Evolutionary conservation across 257 asterid species (phyloP).

Genomic region (Nicotiana obtusifolia): DNA sequence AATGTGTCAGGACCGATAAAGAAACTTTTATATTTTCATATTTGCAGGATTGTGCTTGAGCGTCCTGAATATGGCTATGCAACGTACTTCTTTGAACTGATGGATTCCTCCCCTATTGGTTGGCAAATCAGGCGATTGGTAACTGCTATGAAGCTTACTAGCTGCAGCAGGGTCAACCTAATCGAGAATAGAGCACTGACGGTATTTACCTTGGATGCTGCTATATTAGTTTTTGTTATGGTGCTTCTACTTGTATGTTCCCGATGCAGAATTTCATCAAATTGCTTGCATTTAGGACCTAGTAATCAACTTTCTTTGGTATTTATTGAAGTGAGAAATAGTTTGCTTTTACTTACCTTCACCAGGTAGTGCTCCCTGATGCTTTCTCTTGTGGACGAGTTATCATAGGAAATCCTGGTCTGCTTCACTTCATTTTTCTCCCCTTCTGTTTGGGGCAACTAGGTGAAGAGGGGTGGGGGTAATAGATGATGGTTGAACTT

Average conservation of each 20-base stretch:
- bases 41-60: slow-evolving; percentile 88
- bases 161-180: slow-evolving; percentile 65
- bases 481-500: background rate
- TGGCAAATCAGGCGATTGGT: slow-evolving; percentile 89
- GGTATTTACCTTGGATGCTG: slow-evolving; percentile 40
- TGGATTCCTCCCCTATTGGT: slow-evolving; percentile 42
- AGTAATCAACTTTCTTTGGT: background rate
- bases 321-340: background rate
- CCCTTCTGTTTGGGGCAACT: background rate
- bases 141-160: slow-evolving; percentile 74
- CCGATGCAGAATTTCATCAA: background rate
- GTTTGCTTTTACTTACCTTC: background rate
- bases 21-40: slow-evolving; percentile 9
- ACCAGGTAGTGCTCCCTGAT: background rate
- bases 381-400: background rate
- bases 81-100: slow-evolving; percentile 82
- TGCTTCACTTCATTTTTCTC: background rate
- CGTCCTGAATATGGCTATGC: slow-evolving; percentile 99
- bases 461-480: background rate
- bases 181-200: slow-evolving; percentile 63
- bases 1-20: slow-evolving; percentile 2
- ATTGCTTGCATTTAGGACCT: background rate
- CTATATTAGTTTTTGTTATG: background rate
- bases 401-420: background rate
- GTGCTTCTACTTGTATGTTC: background rate